These are phyloP conservation scores for Termitomyces sp. DNA, from an alignment of 768 basidiomycete species.

Conservation along the genomic window DNA sequence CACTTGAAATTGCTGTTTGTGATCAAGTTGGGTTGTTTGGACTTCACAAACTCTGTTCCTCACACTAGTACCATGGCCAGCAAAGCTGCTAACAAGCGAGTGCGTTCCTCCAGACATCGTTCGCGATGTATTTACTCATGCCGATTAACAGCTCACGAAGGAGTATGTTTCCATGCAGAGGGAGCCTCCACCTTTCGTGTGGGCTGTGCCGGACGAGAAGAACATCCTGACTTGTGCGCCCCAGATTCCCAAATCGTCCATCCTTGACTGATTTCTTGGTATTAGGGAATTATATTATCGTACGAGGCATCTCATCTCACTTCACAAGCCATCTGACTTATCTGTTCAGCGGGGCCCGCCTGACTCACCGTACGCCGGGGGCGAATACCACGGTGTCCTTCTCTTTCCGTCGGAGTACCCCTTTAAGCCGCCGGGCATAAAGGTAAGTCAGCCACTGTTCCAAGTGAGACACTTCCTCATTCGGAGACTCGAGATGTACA, in stretches of 20 bases:
- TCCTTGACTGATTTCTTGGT: conserved; percentile 1
- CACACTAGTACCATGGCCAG: conserved; percentile 56
- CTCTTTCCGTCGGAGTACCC: conserved; percentile 93
- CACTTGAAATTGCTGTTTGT: neutral
- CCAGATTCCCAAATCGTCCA: neutral
- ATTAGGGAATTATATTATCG: conserved; percentile 93
- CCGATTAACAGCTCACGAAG: conserved; percentile 60
- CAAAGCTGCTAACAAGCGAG: conserved; percentile 84
- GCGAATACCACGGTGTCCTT: conserved; percentile 92
- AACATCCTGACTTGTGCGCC: conserved; percentile 90
- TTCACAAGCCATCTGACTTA: conserved; percentile 11
- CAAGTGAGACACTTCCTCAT: conserved; percentile 4
- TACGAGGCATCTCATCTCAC: conserved; percentile 29
- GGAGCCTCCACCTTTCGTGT: conserved; percentile 92
- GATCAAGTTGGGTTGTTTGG: conserved; percentile 8
- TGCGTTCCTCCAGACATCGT: conserved; percentile 22
- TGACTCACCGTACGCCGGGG: conserved; percentile 84
- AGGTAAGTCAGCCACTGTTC: conserved; percentile 41
- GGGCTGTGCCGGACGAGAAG: conserved; percentile 95
- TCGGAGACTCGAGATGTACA: conserved; percentile 61
- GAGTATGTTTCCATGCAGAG: conserved; percentile 91
- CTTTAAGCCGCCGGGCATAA: conserved; percentile 96
- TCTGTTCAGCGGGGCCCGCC: conserved; percentile 78
- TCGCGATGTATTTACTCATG: neutral
- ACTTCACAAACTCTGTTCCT: conserved; percentile 13